Evolutionary conservation across 192 early-diverging fungal genomes (phyloP).

Genomic region (Linnemannia exigua): DNA sequence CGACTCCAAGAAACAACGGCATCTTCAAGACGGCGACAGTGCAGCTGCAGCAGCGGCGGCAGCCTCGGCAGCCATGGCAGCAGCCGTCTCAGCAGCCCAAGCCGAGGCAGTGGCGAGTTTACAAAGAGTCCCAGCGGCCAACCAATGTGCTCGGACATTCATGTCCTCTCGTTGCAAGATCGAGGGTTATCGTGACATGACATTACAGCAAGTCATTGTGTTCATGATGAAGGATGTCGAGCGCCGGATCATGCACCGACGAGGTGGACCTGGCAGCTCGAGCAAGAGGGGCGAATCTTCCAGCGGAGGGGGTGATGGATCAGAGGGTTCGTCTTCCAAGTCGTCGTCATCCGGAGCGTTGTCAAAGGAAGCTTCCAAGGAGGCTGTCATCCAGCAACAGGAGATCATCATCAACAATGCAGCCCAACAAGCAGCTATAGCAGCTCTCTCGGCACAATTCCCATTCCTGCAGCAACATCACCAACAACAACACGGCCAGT

Average conservation of each 20-base stretch:
- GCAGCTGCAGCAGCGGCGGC: slow-evolving; percentile 41
- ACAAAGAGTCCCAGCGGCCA: slow-evolving; percentile 47
- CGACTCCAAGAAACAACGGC: slow-evolving; percentile 47
- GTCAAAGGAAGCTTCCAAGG: slow-evolving; percentile 6
- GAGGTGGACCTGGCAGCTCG: slow-evolving; percentile 20
- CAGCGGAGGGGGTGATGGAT: not conserved
- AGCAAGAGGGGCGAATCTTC: not conserved
- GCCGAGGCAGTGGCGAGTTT: slow-evolving; percentile 55
- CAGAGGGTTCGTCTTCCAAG: not conserved
- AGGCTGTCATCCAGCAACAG: slow-evolving; percentile 30
- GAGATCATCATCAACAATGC: slow-evolving; percentile 48
- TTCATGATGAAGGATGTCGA: slow-evolving; percentile 53
- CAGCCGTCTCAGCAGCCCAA: slow-evolving; percentile 49
- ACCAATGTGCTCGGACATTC: slow-evolving; percentile 51
- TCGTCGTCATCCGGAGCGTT: not conserved
- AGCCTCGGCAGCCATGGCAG: slow-evolving; percentile 50
- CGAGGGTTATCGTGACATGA: slow-evolving; percentile 49
- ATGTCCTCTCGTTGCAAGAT: slow-evolving; percentile 53
- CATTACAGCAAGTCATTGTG: slow-evolving; percentile 32
- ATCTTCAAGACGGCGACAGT: slow-evolving; percentile 41
- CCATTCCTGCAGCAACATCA: slow-evolving; percentile 40
- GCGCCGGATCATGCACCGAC: slow-evolving; percentile 39
- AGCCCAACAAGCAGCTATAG: slow-evolving; percentile 51
- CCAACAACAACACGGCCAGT: slow-evolving; percentile 13
- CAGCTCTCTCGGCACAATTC: slow-evolving; percentile 42